These are phyloP conservation scores for Termitomyces sp. DNA, from an alignment of 1,284 basidiomycete genomes.

Conservation along the genomic window DNA sequence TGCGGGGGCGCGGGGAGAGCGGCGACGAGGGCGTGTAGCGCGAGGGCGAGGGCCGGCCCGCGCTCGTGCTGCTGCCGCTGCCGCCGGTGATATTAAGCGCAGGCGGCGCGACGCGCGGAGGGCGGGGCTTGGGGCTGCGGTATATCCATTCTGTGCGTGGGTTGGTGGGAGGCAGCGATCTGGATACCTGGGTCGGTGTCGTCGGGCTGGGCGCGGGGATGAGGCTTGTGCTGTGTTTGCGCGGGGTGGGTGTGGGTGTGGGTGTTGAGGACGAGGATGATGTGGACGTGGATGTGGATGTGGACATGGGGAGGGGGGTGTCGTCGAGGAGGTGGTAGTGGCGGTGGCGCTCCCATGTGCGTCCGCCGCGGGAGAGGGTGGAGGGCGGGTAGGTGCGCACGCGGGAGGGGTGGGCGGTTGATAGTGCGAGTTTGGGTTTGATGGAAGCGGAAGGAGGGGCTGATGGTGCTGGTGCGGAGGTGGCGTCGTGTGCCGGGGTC, in stretches of 20 bases:
- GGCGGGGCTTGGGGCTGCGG: conserved; percentile 35
- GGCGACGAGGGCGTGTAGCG: neutral
- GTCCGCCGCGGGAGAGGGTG: conserved; percentile 3
- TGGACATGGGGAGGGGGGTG: neutral
- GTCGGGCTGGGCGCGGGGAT: conserved; percentile 13
- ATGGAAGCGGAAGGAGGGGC: neutral
- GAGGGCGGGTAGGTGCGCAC: conserved; percentile 6
- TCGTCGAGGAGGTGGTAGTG: conserved; percentile 18
- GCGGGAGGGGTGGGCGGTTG: conserved; percentile 8
- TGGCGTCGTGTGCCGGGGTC: neutral
- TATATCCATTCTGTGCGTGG: conserved; percentile 40
- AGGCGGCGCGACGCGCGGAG: conserved; percentile 14
- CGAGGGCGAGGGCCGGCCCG: neutral
- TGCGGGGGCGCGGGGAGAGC: neutral
- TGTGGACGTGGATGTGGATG: conserved; percentile 3
- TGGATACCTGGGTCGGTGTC: conserved; percentile 17
- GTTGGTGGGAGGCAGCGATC: conserved; percentile 5
- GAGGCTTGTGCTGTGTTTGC: conserved; percentile 3
- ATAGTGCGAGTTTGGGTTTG: neutral
- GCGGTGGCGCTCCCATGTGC: conserved; percentile 15
- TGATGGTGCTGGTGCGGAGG: neutral
- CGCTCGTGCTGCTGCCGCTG: too few species aligned
- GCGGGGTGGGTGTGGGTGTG: conserved; percentile 1
- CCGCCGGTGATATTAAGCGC: neutral
- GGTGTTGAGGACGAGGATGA: neutral